phyloP scores from a whole-genome alignment of 1,284 basidiomycete species.

The Leccinum subspadiceum region DNA sequence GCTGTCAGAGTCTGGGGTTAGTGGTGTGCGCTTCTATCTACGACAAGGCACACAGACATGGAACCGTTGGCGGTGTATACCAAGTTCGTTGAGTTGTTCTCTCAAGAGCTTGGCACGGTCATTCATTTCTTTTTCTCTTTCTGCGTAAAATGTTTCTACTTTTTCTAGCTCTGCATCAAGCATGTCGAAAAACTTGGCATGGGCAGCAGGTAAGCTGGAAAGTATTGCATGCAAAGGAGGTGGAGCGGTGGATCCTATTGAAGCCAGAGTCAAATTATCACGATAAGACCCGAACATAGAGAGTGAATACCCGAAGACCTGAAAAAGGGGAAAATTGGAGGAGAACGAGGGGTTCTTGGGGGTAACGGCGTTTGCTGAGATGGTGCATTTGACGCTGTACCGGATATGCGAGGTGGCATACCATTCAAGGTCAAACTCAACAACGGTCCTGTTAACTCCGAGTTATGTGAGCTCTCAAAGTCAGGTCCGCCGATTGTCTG shows the following conservation, averaged over 20 bases:
- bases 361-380: slow-evolving; percentile 20
- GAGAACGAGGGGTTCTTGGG: slow-evolving; percentile 16
- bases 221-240: slow-evolving; percentile 51
- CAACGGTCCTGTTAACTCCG: slow-evolving; percentile 10
- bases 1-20: slow-evolving; percentile 11
- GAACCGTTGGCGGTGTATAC: slow-evolving; percentile 65
- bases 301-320: slow-evolving; percentile 13
- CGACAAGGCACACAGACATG: slow-evolving; percentile 45
- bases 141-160: slow-evolving; percentile 81
- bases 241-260: slow-evolving; percentile 8
- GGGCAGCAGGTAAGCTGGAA: slow-evolving; percentile 52
- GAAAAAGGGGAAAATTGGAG: slow-evolving; percentile 22
- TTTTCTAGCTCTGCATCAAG: slow-evolving; percentile 78
- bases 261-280: neutral
- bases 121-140: slow-evolving; percentile 68
- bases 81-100: slow-evolving; percentile 73
- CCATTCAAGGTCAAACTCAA: slow-evolving; percentile 15
- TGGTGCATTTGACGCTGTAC: slow-evolving; percentile 6
- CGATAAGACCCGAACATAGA: neutral
- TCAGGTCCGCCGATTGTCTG: neutral
- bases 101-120: slow-evolving; percentile 51
- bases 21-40: slow-evolving; percentile 4
- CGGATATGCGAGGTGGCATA: slow-evolving; percentile 9
- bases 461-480: neutral
- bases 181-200: slow-evolving; percentile 69